phyloP scores from a whole-genome alignment of 2,329 filamentous ascomycete genomes.

The Biscogniauxia mediterranea region DNA sequence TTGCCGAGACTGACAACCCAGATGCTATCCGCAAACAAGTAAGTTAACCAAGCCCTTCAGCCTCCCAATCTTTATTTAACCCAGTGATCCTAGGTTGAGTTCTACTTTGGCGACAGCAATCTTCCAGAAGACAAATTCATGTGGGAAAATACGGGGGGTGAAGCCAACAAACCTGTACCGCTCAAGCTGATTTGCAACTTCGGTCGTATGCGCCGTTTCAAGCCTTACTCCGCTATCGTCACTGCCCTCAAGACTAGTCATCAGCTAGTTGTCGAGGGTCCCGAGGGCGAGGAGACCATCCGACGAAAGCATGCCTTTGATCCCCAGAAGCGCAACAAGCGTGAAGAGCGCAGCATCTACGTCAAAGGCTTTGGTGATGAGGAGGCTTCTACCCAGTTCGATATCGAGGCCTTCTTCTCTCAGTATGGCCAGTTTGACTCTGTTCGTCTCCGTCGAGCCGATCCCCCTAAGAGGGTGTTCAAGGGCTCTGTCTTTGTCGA shows the following conservation, averaged over 20 bases:
- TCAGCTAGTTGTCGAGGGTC: conserved; percentile 69
- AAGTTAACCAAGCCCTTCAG: conserved; percentile 23
- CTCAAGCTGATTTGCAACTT: conserved; percentile 79
- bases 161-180: conserved; percentile 76
- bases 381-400: conserved; percentile 80
- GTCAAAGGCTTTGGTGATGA: conserved; percentile 92
- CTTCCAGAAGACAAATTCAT: conserved; percentile 85
- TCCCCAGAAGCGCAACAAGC: conserved; percentile 59
- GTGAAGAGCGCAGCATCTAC: conserved; percentile 77
- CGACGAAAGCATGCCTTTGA: conserved; percentile 74
- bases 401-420: conserved; percentile 89
- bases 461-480: conserved; percentile 62
- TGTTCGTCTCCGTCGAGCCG: conserved; percentile 80
- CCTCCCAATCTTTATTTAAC: conserved; percentile 5
- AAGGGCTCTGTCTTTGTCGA: conserved; percentile 97
- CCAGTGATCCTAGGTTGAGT: conserved; percentile 41
- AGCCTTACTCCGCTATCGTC: conserved; percentile 80
- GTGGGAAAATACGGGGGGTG: conserved; percentile 72
- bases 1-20: conserved; percentile 72
- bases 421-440: conserved; percentile 75
- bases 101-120: conserved; percentile 53
- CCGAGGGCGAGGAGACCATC: conserved; percentile 68
- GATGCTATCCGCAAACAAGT: conserved; percentile 81
- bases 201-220: conserved; percentile 95
- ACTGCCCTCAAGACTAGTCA: conserved; percentile 77